Conservation (phyloP, 1,139 yeast genomes). For the Chernovozyma aurita region DNA sequence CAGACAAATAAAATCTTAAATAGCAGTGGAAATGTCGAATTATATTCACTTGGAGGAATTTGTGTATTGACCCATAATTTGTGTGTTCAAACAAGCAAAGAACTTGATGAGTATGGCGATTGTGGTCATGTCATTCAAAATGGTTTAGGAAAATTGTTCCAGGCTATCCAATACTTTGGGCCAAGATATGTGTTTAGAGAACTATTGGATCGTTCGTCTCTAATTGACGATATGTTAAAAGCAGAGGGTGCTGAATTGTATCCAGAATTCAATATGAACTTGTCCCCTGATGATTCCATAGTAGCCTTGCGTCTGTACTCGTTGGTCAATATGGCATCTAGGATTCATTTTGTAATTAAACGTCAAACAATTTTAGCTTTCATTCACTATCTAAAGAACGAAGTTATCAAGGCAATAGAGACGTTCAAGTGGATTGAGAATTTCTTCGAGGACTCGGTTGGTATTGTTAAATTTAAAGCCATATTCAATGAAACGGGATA, state of each 20-base stretch:
- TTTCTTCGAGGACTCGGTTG: constrained; percentile 10
- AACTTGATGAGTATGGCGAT: no score
- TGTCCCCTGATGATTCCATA: background rate
- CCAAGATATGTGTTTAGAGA: constrained; percentile 20
- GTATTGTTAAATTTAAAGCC: background rate
- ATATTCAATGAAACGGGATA: background rate
- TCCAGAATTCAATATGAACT: background rate
- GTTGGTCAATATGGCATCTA: background rate
- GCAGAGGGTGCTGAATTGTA: background rate
- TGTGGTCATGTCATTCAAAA: no score
- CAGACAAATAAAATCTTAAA: no score
- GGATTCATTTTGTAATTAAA: constrained; percentile 7
- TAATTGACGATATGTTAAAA: background rate
- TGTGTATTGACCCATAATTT: background rate
- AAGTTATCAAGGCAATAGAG: constrained; percentile 9
- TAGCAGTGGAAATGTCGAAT: background rate
- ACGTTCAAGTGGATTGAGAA: constrained; percentile 19
- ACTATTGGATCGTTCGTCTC: constrained; percentile 4
- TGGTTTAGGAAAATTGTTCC: no score
- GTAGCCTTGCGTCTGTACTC: background rate
- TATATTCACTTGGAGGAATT: background rate
- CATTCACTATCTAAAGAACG: constrained; percentile 9
- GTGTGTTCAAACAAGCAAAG: no score
- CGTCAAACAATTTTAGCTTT: constrained; percentile 14
- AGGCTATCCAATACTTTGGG: constrained; percentile 15